A percentile compares a stretch with the other conserved stretches of the same genome.
Conservation (phyloP, 31 red algal species). For the Pterothamnion heteromorphum region DNA sequence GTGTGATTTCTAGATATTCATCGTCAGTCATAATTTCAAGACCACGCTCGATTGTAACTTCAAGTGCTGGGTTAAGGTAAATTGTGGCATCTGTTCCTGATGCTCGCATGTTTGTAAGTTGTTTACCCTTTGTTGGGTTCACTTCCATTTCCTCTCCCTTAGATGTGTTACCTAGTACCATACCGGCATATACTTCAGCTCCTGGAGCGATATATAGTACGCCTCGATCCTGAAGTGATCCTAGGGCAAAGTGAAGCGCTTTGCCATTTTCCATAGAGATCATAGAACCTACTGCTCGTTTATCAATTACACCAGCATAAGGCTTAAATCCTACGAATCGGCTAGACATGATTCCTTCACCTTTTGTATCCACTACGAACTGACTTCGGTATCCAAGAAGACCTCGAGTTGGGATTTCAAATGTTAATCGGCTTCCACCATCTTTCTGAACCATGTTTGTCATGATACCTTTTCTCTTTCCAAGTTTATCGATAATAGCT, state of each 20-base stretch:
- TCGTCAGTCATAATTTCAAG: constrained; percentile 61
- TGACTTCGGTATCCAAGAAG: constrained; percentile 78
- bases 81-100: constrained; percentile 66
- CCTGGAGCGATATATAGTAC: constrained; percentile 70
- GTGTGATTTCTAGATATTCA: constrained; percentile 81
- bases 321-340: constrained; percentile 78
- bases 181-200: constrained; percentile 79
- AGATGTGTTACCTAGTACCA: constrained; percentile 77
- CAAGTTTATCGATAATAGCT: constrained; percentile 79
- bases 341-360: constrained; percentile 79
- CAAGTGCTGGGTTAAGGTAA: constrained; percentile 59
- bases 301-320: constrained; percentile 73
- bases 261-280: constrained; percentile 79
- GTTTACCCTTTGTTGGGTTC: constrained; percentile 77
- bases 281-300: constrained; percentile 77
- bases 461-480: constrained; percentile 55
- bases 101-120: constrained; percentile 83
- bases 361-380: constrained; percentile 74
- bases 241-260: constrained; percentile 73
- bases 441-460: constrained; percentile 52
- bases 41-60: constrained; percentile 64
- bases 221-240: constrained; percentile 82
- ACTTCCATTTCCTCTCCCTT: constrained; percentile 76
- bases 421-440: constrained; percentile 65
- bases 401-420: constrained; percentile 84